These are phyloP conservation scores for Phyllachora maydis DNA, from an alignment of 2,329 filamentous ascomycete genomes.

Conservation along the genomic window DNA sequence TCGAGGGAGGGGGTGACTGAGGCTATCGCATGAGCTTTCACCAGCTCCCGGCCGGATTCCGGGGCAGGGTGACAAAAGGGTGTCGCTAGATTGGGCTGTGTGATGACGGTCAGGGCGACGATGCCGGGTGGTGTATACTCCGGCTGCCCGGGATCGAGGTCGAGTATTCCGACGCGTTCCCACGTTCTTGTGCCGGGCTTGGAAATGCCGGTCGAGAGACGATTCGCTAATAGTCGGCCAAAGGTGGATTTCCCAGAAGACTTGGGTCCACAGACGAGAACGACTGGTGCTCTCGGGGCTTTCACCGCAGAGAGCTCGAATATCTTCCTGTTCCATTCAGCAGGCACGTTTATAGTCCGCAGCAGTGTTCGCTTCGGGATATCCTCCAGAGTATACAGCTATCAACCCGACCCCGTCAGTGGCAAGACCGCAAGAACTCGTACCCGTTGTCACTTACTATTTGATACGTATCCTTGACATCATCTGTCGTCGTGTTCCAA, in stretches of 20 bases:
- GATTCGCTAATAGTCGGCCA: conserved; percentile 43
- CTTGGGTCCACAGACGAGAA: conserved; percentile 49
- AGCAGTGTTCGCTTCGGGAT: conserved; percentile 24
- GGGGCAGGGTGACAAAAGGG: conserved; percentile 39
- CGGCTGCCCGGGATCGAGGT: conserved; percentile 60
- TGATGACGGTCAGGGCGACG: conserved; percentile 43
- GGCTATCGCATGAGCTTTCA: conserved; percentile 47
- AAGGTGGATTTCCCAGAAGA: conserved; percentile 62
- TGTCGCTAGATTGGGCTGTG: conserved; percentile 39
- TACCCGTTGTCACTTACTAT: too few species aligned
- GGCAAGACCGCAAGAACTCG: too few species aligned
- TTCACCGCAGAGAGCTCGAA: conserved; percentile 19
- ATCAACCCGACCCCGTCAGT: neutral
- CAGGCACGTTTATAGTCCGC: conserved; percentile 32
- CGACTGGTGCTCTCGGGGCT: conserved; percentile 14
- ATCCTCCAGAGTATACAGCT: conserved; percentile 34
- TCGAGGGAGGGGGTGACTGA: conserved; percentile 44
- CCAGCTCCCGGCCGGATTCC: conserved; percentile 13
- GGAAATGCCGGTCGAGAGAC: conserved; percentile 30
- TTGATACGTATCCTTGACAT: too few species aligned
- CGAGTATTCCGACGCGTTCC: conserved; percentile 34
- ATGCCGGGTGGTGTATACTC: conserved; percentile 53
- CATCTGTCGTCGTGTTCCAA: too few species aligned
- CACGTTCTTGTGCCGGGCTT: conserved; percentile 8
- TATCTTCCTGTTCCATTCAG: conserved; percentile 40